These are phyloP conservation scores for Dittrichia graveolens DNA, from an alignment of 129 eudicot genomes.

Conservation along the genomic window DNA sequence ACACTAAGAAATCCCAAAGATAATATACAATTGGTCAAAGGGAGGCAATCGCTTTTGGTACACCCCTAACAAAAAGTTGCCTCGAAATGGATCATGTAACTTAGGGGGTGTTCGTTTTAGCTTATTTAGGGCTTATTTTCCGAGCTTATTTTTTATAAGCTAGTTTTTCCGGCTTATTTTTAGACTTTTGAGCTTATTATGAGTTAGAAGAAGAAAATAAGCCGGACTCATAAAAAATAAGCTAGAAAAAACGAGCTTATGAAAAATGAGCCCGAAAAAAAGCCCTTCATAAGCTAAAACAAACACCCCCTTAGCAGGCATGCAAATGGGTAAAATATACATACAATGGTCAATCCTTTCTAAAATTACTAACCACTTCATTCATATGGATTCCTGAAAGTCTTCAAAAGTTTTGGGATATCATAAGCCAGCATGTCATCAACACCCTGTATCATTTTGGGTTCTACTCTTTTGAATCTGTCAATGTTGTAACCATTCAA, in stretches of 20 bases:
- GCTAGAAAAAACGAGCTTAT: too few relatives aligned
- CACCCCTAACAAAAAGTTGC: slow-evolving; percentile 17
- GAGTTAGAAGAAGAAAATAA: too few relatives aligned
- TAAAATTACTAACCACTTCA: slow-evolving; percentile 24
- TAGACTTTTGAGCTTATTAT: too few relatives aligned
- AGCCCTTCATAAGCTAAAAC: too few relatives aligned
- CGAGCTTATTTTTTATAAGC: too few relatives aligned
- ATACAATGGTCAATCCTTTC: slow-evolving; percentile 4
- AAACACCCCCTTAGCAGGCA: neutral
- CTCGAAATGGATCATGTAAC: neutral
- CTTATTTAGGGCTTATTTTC: too few relatives aligned
- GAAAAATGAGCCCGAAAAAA: too few relatives aligned
- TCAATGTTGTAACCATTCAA: slow-evolving; percentile 79
- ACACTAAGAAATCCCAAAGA: too few relatives aligned
- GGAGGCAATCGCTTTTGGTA: neutral
- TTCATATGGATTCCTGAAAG: slow-evolving; percentile 82
- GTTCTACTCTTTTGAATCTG: slow-evolving; percentile 78
- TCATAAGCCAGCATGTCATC: slow-evolving; percentile 96
- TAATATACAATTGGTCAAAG: too few relatives aligned
- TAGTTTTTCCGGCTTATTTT: too few relatives aligned
- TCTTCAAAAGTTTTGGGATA: slow-evolving; percentile 83
- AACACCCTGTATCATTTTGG: slow-evolving; percentile 72
- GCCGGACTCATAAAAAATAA: too few relatives aligned
- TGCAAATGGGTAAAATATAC: slow-evolving; percentile 10
- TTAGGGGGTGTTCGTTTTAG: too few relatives aligned